A percentile compares a stretch with the other conserved stretches of the same genome.
Evolutionary conservation across 495 filamentous ascomycete species (phyloP).

Genomic region (Neurospora sp.): DNA sequence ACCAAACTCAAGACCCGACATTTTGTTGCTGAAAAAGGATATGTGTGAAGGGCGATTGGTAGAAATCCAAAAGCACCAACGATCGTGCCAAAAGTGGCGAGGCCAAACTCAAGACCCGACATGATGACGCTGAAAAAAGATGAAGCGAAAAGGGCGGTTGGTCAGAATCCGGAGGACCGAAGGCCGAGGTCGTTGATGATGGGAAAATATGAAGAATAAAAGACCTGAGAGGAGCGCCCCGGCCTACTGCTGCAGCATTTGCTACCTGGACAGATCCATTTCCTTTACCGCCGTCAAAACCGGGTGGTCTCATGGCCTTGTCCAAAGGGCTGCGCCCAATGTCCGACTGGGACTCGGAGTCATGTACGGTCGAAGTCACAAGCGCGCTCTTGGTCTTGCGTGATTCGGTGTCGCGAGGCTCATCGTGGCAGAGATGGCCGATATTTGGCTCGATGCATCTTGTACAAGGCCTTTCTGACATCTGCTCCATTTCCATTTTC

Average conservation of each 20-base stretch:
- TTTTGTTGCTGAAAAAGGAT: too few relatives aligned
- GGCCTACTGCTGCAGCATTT: constrained; percentile 30
- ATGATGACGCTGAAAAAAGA: too few relatives aligned
- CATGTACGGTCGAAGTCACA: constrained; percentile 49
- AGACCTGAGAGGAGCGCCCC: constrained; percentile 28
- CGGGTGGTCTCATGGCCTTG: constrained; percentile 32
- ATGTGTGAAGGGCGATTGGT: too few relatives aligned
- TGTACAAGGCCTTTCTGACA: constrained; percentile 63
- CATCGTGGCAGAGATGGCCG: constrained; percentile 96
- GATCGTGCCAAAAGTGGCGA: too few relatives aligned
- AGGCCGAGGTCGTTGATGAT: too few relatives aligned
- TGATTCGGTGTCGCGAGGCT: constrained; percentile 66
- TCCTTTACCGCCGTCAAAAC: constrained; percentile 27
- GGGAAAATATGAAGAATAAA: too few relatives aligned
- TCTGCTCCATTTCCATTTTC: too few relatives aligned
- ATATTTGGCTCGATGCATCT: constrained; percentile 99
- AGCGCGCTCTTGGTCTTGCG: constrained; percentile 60
- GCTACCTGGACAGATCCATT: constrained; percentile 26
- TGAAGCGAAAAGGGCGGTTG: too few relatives aligned
- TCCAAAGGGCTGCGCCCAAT: constrained; percentile 31
- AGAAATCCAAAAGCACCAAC: too few relatives aligned
- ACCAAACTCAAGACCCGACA: too few relatives aligned
- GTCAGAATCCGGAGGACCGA: too few relatives aligned
- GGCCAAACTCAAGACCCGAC: too few relatives aligned
- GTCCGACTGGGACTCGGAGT: constrained; percentile 33